Evolutionary conservation across 352 stramenopile genomes (phyloP).

Genomic region (Phytopythium montanum): DNA sequence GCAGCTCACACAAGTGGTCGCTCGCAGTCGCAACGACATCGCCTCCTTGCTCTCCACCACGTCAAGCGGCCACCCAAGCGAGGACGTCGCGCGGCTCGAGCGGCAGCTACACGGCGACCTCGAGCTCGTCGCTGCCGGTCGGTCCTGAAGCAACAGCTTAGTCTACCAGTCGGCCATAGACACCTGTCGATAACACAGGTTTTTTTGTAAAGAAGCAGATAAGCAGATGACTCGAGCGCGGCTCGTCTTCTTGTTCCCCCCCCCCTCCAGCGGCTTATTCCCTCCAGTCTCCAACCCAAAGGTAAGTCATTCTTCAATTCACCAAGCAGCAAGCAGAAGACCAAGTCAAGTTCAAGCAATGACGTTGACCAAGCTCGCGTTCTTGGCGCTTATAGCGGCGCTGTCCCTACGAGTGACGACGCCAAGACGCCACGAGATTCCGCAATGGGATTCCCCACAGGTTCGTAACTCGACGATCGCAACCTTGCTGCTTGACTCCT

Average conservation of each 20-base stretch:
- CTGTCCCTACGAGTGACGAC: neutral
- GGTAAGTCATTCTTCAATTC: neutral
- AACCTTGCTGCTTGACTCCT: neutral
- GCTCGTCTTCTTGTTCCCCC: constrained; percentile 14
- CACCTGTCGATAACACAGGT: neutral
- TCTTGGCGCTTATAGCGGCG: neutral
- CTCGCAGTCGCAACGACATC: constrained; percentile 29
- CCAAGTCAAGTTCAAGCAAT: neutral
- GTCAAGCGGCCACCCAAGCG: constrained; percentile 18
- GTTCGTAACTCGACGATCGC: constrained; percentile 11
- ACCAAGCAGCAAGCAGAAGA: neutral
- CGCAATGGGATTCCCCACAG: constrained; percentile 30
- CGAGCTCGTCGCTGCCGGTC: constrained; percentile 46
- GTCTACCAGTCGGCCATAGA: neutral
- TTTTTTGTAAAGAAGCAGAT: neutral
- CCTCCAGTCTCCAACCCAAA: neutral
- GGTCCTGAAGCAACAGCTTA: constrained; percentile 7
- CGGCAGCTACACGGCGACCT: constrained; percentile 57
- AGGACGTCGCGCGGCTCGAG: constrained; percentile 36
- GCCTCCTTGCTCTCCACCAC: constrained; percentile 19
- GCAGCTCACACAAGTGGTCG: constrained; percentile 28
- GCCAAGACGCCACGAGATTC: constrained; percentile 5
- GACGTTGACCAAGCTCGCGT: neutral
- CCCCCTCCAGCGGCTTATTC: neutral
- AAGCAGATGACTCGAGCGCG: neutral